Percentiles rank a stretch among this genome's conserved stretches.
Conservation (phyloP, 2,329 filamentous ascomycete genomes). For the Aspergillus aculeatus region DNA sequence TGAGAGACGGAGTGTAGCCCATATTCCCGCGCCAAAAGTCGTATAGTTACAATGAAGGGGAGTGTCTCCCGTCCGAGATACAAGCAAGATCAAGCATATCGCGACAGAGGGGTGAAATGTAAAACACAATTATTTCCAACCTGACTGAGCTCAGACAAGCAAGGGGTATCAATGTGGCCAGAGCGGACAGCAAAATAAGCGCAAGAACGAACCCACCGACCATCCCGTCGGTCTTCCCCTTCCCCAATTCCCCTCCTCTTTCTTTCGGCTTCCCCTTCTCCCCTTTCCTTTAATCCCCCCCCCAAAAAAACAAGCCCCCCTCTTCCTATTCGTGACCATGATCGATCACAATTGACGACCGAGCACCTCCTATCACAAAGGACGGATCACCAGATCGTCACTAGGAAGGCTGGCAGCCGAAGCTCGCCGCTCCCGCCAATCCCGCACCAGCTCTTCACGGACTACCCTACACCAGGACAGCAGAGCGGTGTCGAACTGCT, state of each 20-base stretch:
- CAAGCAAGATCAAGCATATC: background rate
- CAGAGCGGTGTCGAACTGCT: constrained; percentile 77
- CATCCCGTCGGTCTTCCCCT: constrained; percentile 17
- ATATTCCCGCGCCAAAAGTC: too few species aligned
- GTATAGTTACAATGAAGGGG: background rate
- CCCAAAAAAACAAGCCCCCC: background rate
- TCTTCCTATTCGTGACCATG: background rate
- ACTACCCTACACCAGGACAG: constrained; percentile 80
- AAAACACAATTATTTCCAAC: constrained; percentile 1
- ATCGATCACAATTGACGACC: background rate
- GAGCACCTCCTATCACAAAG: background rate
- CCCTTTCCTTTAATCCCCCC: background rate
- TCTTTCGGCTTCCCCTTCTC: background rate
- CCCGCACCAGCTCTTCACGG: constrained; percentile 73
- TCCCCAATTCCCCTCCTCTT: background rate
- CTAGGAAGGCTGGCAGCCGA: constrained; percentile 19
- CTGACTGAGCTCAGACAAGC: constrained; percentile 5
- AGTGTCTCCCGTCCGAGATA: background rate
- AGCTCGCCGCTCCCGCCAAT: constrained; percentile 54
- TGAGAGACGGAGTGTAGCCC: background rate
- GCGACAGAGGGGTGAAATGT: background rate
- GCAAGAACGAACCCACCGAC: constrained; percentile 2
- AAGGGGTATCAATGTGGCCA: constrained; percentile 4
- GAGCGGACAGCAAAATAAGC: constrained; percentile 9
- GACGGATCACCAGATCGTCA: constrained; percentile 18